Percentiles rank a stretch among this genome's conserved stretches.
Evolutionary conservation across 1,284 basidiomycete genomes (phyloP).

Genomic region (Ceratobasidium sp.): DNA sequence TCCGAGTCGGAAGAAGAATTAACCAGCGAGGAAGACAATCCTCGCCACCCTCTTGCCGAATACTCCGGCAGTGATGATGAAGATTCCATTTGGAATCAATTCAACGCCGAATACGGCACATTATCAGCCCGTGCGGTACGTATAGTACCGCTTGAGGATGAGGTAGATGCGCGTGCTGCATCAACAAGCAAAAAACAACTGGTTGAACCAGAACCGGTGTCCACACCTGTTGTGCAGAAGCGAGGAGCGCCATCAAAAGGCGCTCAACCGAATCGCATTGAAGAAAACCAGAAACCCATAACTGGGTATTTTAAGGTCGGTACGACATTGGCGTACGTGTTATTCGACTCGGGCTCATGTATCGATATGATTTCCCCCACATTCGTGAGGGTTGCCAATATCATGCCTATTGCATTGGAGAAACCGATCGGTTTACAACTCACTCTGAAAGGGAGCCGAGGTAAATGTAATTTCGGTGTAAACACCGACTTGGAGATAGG

Average conservation of each 20-base stretch:
- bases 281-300: slow-evolving; percentile 8
- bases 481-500: slow-evolving; percentile 49
- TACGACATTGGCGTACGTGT: not conserved
- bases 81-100: not conserved
- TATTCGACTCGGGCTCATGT: slow-evolving; percentile 21
- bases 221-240: not conserved
- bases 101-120: not conserved
- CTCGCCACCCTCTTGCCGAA: not conserved
- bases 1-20: not conserved
- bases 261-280: not conserved
- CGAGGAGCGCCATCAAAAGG: not conserved
- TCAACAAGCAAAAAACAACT: not conserved
- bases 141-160: not conserved
- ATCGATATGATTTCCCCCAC: slow-evolving; percentile 20
- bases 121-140: not conserved
- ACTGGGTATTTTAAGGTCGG: slow-evolving; percentile 4
- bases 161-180: not conserved
- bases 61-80: not conserved
- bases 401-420: not conserved
- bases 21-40: not conserved
- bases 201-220: not conserved
- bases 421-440: slow-evolving; percentile 18
- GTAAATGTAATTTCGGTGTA: slow-evolving; percentile 1
- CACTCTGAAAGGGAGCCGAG: slow-evolving; percentile 11
- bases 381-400: not conserved